These are phyloP conservation scores for Zygosaccharomyces bailii DNA, from an alignment of 805 yeast species.

Conservation along the genomic window DNA sequence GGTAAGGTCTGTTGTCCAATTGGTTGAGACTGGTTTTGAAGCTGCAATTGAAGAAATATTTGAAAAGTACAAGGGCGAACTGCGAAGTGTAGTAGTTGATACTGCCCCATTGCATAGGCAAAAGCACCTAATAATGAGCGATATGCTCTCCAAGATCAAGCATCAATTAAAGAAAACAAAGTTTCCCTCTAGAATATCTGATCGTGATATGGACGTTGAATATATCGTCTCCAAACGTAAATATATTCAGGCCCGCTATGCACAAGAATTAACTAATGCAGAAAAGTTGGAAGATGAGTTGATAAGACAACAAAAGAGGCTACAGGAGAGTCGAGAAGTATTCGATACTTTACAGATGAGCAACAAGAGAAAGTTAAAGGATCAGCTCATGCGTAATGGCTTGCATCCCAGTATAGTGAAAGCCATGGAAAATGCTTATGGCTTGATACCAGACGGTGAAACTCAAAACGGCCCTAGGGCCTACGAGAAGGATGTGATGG, in stretches of 20 bases:
- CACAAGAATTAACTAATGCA: conserved; percentile 23
- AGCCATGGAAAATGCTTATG: conserved; percentile 31
- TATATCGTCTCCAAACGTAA: conserved; percentile 32
- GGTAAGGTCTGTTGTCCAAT: conserved; percentile 19
- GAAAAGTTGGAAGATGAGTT: conserved; percentile 28
- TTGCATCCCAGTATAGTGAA: conserved; percentile 31
- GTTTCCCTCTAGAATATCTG: conserved; percentile 28
- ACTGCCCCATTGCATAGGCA: conserved; percentile 17
- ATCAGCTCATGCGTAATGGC: conserved; percentile 20
- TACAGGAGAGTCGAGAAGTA: conserved; percentile 18
- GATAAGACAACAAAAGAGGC: conserved; percentile 19
- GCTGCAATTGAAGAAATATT: conserved; percentile 25
- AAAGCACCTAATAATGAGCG: conserved; percentile 25
- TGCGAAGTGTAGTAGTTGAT: conserved; percentile 16
- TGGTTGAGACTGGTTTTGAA: conserved; percentile 27
- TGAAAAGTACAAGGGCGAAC: conserved; percentile 21
- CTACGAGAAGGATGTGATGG: conserved; percentile 14
- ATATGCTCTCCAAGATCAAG: conserved; percentile 26
- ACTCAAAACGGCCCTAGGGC: conserved; percentile 4
- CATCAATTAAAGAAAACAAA: conserved; percentile 20
- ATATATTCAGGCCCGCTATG: conserved; percentile 27
- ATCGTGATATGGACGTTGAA: conserved; percentile 31
- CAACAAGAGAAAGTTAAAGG: conserved; percentile 19
- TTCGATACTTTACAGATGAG: conserved; percentile 11
- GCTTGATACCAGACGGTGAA: conserved; percentile 18